Conservation (phyloP, 2,329 filamentous ascomycete genomes). For the Didymella exigua region DNA sequence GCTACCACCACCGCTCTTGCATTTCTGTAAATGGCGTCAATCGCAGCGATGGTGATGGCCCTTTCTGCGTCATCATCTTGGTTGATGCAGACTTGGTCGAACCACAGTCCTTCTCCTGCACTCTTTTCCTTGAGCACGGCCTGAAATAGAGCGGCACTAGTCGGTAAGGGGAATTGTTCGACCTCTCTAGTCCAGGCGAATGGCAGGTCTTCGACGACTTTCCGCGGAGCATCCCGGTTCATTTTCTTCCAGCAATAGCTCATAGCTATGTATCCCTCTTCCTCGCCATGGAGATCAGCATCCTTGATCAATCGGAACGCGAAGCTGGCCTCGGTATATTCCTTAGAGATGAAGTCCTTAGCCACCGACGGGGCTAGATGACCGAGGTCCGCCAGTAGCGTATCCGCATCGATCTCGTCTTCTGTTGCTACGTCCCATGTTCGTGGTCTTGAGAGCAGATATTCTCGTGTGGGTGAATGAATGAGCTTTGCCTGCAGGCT, state of each 20-base stretch:
- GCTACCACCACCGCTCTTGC: conserved; percentile 50
- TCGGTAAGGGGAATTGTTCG: conserved; percentile 48
- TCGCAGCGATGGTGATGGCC: conserved; percentile 48
- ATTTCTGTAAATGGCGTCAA: conserved; percentile 52
- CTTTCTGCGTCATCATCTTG: conserved; percentile 50
- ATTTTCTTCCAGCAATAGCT: conserved; percentile 51
- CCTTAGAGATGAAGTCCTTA: conserved; percentile 39
- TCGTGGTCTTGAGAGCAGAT: conserved; percentile 21
- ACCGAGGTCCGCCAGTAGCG: conserved; percentile 34
- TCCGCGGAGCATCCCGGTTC: conserved; percentile 32
- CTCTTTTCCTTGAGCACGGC: conserved; percentile 49
- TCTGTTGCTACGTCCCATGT: conserved; percentile 4
- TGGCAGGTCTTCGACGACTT: conserved; percentile 36
- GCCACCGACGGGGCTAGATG: conserved; percentile 38
- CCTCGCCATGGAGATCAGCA: conserved; percentile 37
- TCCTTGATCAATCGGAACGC: conserved; percentile 50
- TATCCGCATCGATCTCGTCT: conserved; percentile 26
- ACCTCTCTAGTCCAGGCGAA: conserved; percentile 45
- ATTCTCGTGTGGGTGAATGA: conserved; percentile 22
- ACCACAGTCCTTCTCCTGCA: conserved; percentile 51
- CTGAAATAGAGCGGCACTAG: conserved; percentile 48
- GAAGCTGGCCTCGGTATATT: conserved; percentile 25
- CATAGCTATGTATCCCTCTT: conserved; percentile 50
- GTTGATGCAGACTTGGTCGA: conserved; percentile 54
- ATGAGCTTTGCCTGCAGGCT: conserved; percentile 35